Evolutionary conservation across 768 basidiomycete species (phyloP), one percentile per base, ranked within the genome.

Genomic region (Mycena epipterygia): DNA sequence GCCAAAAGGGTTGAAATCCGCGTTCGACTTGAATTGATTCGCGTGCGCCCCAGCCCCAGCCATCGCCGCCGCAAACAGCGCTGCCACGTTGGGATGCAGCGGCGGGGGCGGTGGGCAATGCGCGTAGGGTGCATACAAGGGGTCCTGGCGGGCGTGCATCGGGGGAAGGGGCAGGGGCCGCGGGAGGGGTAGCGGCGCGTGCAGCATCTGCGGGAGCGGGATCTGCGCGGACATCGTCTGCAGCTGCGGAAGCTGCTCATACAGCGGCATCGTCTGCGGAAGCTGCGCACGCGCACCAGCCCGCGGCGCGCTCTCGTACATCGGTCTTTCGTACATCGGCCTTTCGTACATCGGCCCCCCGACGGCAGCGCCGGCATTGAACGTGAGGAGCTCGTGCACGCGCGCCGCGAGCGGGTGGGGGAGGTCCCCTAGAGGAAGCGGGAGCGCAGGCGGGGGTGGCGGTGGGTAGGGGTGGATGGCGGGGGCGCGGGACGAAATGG

Each of bases 81-180:
- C 64, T 14, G 52, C 52, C 3, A 71, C 48, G 37, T 55, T 66
- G 1, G 69, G 69, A n/a, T 61, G 57, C n/a, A 71, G 14, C 13
- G 32, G 42, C 44, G 14, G 13, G 1, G n/a, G 6, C 30, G 33
- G 48, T 49, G 55, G 46, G 30, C 16, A 44, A 16, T 23, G 42
- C 27, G 71, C 44, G 33, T 73, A 73, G 21, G 72, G 72, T 32
- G 72, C 67, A 19, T 73, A 73, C 58, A 73, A 16, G 29, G 72
- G 72, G 53, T 73, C 72, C n/a, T n/a, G n/a, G n/a, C n/a, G n/a
- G n/a, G n/a, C n/a, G n/a, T n/a, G n/a, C n/a, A n/a, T n/a, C n/a
- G n/a, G n/a, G n/a, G n/a, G n/a, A n/a, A n/a, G n/a, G n/a, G n/a
- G n/a, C n/a, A n/a, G n/a, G n/a, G n/a, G n/a, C n/a, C n/a, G n/a